These are phyloP conservation scores for Posidonia oceanica DNA, from an alignment of 116 monocot species.

Conservation along the genomic window DNA sequence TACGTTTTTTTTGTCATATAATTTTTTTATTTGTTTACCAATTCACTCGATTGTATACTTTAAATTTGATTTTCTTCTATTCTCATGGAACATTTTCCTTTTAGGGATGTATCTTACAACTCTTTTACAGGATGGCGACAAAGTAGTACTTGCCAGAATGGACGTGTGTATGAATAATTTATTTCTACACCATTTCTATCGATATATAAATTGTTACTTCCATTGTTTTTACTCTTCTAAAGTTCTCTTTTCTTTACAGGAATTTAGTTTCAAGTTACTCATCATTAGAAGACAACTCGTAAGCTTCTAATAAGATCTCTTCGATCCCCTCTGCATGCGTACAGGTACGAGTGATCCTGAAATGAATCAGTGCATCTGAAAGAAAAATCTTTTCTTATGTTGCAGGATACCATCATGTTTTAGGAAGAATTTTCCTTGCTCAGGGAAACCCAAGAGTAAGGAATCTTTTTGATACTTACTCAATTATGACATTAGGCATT, in stretches of 20 bases:
- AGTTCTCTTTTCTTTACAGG: slow-evolving; percentile 1
- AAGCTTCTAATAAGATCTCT: not conserved
- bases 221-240: not conserved
- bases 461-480: not conserved
- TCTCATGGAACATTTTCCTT: not conserved
- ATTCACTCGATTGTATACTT: not conserved
- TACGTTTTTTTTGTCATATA: not conserved
- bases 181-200: not conserved
- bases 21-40: not conserved
- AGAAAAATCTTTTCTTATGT: not conserved
- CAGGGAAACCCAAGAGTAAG: slow-evolving; percentile 10
- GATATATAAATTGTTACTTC: not conserved
- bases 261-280: slow-evolving; percentile 17
- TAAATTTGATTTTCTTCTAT: not conserved
- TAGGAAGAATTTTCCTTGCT: slow-evolving; percentile 6
- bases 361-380: not conserved
- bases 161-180: not conserved
- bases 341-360: too few species aligned
- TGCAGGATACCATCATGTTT: slow-evolving; percentile 3
- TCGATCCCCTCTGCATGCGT: not conserved
- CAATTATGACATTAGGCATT: not conserved
- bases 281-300: slow-evolving; percentile 9
- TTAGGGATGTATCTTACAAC: slow-evolving; percentile 7
- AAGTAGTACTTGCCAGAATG: not conserved
- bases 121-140: not conserved